Conservation (phyloP, 495 filamentous ascomycete species). For the Collariella sp. region DNA sequence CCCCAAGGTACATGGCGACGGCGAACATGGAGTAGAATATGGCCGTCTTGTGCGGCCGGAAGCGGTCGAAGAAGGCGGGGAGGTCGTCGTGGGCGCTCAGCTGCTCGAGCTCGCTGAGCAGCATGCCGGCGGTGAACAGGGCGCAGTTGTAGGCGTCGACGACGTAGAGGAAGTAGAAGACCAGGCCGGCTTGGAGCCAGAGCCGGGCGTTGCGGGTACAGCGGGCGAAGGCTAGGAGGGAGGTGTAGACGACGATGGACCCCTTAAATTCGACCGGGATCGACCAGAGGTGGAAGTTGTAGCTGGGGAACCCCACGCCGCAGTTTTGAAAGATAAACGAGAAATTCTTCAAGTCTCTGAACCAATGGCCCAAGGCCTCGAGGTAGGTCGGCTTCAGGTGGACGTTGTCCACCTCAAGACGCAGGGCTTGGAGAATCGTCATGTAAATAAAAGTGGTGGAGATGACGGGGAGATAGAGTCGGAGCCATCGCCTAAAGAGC, state of each 20-base stretch:
- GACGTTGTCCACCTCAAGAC: conserved; percentile 29
- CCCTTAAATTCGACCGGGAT: conserved; percentile 37
- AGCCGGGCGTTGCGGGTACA: conserved; percentile 27
- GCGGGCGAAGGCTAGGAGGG: conserved; percentile 34
- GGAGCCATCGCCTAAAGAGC: conserved; percentile 29
- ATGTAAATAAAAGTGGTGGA: conserved; percentile 43
- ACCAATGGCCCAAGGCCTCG: conserved; percentile 47
- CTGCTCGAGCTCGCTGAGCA: conserved; percentile 42
- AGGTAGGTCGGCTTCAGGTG: conserved; percentile 28
- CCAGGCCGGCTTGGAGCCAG: conserved; percentile 23
- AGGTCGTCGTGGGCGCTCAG: conserved; percentile 35
- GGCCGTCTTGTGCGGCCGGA: conserved; percentile 34
- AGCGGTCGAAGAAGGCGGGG: conserved; percentile 26
- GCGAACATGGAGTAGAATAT: conserved; percentile 41
- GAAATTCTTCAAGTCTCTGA: conserved; percentile 51
- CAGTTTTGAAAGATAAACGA: conserved; percentile 45
- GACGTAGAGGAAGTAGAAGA: conserved; percentile 39
- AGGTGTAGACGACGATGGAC: conserved; percentile 41
- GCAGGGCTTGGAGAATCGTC: conserved; percentile 41
- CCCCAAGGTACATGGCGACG: conserved; percentile 36
- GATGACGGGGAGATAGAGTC: conserved; percentile 31
- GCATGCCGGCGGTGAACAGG: conserved; percentile 39
- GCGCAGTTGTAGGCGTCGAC: conserved; percentile 39
- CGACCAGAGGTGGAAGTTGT: conserved; percentile 38
- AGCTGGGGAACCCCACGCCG: conserved; percentile 31